Evolutionary conservation across 1,139 yeast genomes (phyloP).

Genomic region (Magnusiomyces paraingens): DNA sequence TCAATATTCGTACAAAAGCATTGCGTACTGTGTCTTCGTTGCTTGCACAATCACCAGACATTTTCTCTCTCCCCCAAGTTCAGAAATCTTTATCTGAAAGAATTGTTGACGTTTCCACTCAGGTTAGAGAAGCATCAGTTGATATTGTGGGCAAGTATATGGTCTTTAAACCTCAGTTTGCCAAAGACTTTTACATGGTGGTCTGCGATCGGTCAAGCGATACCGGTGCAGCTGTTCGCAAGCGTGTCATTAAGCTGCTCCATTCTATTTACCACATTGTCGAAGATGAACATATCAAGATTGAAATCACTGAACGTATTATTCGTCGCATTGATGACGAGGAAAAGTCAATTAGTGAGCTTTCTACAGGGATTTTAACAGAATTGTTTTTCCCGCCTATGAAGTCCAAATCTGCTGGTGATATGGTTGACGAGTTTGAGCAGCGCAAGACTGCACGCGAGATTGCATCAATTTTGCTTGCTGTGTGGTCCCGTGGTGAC

Average conservation of each 20-base stretch:
- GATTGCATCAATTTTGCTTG: constrained; percentile 10
- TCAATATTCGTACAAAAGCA: constrained; percentile 59
- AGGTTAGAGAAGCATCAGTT: constrained; percentile 69
- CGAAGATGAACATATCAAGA: constrained; percentile 32
- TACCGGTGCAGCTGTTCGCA: constrained; percentile 59
- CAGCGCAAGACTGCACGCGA: constrained; percentile 5
- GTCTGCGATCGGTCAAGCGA: constrained; percentile 50
- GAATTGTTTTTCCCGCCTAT: constrained; percentile 42
- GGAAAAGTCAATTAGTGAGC: constrained; percentile 50
- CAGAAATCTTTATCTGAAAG: constrained; percentile 47
- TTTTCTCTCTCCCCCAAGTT: constrained; percentile 46
- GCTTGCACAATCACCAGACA: constrained; percentile 45
- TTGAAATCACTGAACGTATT: constrained; percentile 44
- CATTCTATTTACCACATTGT: constrained; percentile 43
- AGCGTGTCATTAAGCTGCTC: constrained; percentile 51
- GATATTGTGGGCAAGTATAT: constrained; percentile 58
- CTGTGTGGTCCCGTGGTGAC: constrained; percentile 14
- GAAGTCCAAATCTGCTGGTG: constrained; percentile 4
- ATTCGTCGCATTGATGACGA: constrained; percentile 60
- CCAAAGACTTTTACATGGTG: constrained; percentile 44
- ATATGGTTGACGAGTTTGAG: constrained; percentile 11
- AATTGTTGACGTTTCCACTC: constrained; percentile 55
- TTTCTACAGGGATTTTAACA: constrained; percentile 39
- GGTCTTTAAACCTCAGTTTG: constrained; percentile 39
- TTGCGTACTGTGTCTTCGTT: constrained; percentile 49